Percentiles rank a stretch among this genome's conserved stretches.
These are phyloP conservation scores for Tylopilus plumbeoviolaceoides DNA, from an alignment of 768 basidiomycete species.

Conservation along the genomic window DNA sequence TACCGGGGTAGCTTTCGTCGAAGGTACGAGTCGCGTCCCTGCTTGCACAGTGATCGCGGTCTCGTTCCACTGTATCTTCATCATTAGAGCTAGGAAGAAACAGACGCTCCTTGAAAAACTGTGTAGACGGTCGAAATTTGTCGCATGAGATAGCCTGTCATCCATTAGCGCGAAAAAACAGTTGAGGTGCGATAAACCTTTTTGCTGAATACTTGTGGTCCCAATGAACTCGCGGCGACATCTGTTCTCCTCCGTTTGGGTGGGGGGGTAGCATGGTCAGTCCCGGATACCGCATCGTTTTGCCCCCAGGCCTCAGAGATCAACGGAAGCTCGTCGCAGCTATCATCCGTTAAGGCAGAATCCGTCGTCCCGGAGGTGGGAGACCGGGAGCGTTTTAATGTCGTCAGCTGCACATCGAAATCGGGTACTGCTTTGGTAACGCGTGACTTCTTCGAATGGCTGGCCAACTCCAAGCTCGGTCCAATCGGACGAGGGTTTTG, in stretches of 20 bases:
- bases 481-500: slow-evolving; percentile 35
- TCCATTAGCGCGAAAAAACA: slow-evolving; percentile 9
- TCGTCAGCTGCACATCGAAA: slow-evolving; percentile 49
- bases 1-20: slow-evolving; percentile 31
- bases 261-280: slow-evolving; percentile 25
- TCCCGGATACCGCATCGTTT: slow-evolving; percentile 28
- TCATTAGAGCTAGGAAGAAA: slow-evolving; percentile 18
- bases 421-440: slow-evolving; percentile 33
- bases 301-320: slow-evolving; percentile 33
- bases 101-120: slow-evolving; percentile 6
- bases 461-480: slow-evolving; percentile 43
- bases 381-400: slow-evolving; percentile 23
- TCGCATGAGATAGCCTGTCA: slow-evolving; percentile 1
- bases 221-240: background rate
- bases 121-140: background rate
- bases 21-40: slow-evolving; percentile 10
- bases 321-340: slow-evolving; percentile 34
- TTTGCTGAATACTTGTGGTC: background rate
- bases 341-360: slow-evolving; percentile 24
- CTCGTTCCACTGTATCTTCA: slow-evolving; percentile 7
- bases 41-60: background rate
- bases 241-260: slow-evolving; percentile 19
- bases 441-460: slow-evolving; percentile 2
- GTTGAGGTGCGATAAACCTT: slow-evolving; percentile 14
- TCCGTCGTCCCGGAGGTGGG: background rate